Percentiles rank a stretch among this genome's conserved stretches.
These are phyloP conservation scores for Wickerhamomyces mucosus DNA, from an alignment of 805 yeast species.

Conservation along the genomic window DNA sequence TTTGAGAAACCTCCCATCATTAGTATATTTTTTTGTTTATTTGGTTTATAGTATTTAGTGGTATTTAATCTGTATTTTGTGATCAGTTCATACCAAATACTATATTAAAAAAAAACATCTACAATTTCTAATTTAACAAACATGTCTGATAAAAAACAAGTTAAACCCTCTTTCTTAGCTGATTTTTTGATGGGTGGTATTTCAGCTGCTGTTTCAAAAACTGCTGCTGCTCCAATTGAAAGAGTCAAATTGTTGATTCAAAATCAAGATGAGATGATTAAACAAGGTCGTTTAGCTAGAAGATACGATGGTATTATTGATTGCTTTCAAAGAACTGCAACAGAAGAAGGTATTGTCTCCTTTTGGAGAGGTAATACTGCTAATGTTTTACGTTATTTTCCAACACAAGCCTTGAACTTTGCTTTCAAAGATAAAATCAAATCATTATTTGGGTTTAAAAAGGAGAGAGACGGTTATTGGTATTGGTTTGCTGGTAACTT, in stretches of 20 bases:
- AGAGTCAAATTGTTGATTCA: slow-evolving; percentile 90
- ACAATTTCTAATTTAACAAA: not conserved
- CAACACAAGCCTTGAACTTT: slow-evolving; percentile 93
- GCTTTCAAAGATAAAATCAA: slow-evolving; percentile 95
- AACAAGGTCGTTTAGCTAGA: slow-evolving; percentile 82
- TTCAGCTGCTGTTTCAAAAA: slow-evolving; percentile 94
- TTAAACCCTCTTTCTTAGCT: slow-evolving; percentile 26
- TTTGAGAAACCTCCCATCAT: no score
- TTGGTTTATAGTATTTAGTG: no score
- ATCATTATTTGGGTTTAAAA: slow-evolving; percentile 88
- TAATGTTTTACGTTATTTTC: slow-evolving; percentile 95
- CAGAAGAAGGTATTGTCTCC: slow-evolving; percentile 78
- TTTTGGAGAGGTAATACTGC: slow-evolving; percentile 99
- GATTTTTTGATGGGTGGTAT: slow-evolving; percentile 94
- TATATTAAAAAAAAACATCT: no score
- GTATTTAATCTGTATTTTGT: no score
- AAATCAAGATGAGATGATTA: slow-evolving; percentile 94
- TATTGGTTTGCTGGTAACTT: slow-evolving; percentile 90
- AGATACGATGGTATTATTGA: slow-evolving; percentile 81
- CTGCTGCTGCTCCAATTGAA: slow-evolving; percentile 94
- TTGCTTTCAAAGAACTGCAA: slow-evolving; percentile 85
- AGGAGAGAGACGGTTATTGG: slow-evolving; percentile 72
- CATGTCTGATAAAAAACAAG: not conserved
- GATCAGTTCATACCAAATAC: no score
- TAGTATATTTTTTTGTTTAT: no score